Conservation (phyloP, 805 yeast species). For the Hyphopichia homilentoma region DNA sequence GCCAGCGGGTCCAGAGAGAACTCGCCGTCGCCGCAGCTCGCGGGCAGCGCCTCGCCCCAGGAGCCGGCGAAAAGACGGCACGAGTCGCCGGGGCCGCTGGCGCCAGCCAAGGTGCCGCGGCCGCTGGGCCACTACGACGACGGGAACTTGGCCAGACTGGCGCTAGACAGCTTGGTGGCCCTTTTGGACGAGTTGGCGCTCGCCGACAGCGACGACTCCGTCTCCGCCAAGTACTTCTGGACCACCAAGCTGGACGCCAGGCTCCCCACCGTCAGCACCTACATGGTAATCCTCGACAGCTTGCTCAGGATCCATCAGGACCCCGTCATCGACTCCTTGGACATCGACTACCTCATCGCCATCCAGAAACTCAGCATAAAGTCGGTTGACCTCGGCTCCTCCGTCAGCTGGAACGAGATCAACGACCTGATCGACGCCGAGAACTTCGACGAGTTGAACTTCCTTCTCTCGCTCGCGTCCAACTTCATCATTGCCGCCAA, state of each 20-base stretch:
- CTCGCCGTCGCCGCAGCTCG: neutral
- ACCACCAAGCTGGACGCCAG: neutral
- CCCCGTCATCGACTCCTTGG: slow-evolving; percentile 10
- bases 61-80: neutral
- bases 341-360: slow-evolving; percentile 11
- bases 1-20: too few species aligned
- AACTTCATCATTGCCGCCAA: slow-evolving; percentile 31
- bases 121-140: neutral
- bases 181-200: neutral
- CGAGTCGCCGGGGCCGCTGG: neutral
- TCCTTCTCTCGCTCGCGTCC: slow-evolving; percentile 9
- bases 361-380: slow-evolving; percentile 24
- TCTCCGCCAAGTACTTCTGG: neutral
- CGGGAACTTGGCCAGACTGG: neutral
- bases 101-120: neutral
- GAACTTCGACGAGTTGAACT: slow-evolving; percentile 2
- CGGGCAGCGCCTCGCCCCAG: neutral
- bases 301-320: slow-evolving; percentile 22
- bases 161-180: neutral
- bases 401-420: slow-evolving; percentile 16
- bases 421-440: slow-evolving; percentile 2
- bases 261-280: neutral
- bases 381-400: slow-evolving; percentile 18
- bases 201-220: neutral
- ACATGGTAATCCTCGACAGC: slow-evolving; percentile 15